These are phyloP conservation scores for Nothophytophthora sp. DNA, from an alignment of 352 stramenopile species.

Conservation along the genomic window DNA sequence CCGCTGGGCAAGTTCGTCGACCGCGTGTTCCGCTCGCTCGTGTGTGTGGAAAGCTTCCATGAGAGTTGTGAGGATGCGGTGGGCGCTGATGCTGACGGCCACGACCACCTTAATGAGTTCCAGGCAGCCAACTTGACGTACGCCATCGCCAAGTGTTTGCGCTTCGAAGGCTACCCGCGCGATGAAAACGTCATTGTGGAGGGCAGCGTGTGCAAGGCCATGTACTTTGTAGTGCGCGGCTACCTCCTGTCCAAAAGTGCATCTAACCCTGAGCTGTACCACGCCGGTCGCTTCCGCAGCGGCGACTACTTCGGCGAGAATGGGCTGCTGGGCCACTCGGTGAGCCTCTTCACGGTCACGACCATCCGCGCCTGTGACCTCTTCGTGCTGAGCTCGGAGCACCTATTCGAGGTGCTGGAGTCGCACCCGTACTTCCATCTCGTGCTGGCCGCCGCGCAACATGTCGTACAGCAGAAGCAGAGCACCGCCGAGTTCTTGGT, in stretches of 20 bases:
- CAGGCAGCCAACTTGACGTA: slow-evolving; percentile 33
- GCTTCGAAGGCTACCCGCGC: slow-evolving; percentile 67
- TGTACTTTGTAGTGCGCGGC: slow-evolving; percentile 72
- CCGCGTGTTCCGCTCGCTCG: slow-evolving; percentile 41
- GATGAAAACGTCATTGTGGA: slow-evolving; percentile 60
- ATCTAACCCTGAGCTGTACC: slow-evolving; percentile 51
- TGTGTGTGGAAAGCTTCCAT: slow-evolving; percentile 9
- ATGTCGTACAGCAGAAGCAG: slow-evolving; percentile 38
- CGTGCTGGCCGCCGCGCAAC: slow-evolving; percentile 40
- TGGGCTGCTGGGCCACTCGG: slow-evolving; percentile 51
- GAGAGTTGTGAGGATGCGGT: background rate
- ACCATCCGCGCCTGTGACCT: slow-evolving; percentile 62
- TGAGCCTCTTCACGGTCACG: slow-evolving; percentile 53
- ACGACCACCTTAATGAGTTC: slow-evolving; percentile 2
- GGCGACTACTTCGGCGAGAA: slow-evolving; percentile 64
- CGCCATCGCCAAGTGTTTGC: slow-evolving; percentile 44
- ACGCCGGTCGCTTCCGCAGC: slow-evolving; percentile 40
- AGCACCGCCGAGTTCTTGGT: slow-evolving; percentile 28
- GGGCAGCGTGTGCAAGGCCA: slow-evolving; percentile 54
- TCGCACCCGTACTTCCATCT: slow-evolving; percentile 43
- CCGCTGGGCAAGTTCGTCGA: slow-evolving; percentile 43
- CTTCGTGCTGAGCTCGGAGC: slow-evolving; percentile 53
- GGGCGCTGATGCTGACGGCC: background rate
- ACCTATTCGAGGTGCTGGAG: slow-evolving; percentile 41
- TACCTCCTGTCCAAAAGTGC: slow-evolving; percentile 53